phyloP scores from a whole-genome alignment of 2,329 filamentous ascomycete genomes.

The Botrytis porri region DNA sequence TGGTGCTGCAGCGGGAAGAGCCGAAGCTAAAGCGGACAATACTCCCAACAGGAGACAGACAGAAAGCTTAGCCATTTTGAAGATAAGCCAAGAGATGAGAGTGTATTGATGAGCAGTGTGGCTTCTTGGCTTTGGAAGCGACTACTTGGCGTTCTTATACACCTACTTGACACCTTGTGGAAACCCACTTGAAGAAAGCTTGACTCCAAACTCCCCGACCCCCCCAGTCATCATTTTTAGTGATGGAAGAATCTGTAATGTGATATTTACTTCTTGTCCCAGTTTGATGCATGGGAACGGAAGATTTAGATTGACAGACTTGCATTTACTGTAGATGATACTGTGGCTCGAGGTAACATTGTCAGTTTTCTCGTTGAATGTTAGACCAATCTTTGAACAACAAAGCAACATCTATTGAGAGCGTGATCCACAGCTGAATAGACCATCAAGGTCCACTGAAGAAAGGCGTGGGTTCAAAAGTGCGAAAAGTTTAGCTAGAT shows the following conservation, averaged over 20 bases:
- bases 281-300: neutral
- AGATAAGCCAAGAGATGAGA: constrained; percentile 5
- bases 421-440: neutral
- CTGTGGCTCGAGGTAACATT: neutral
- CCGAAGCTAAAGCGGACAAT: constrained; percentile 11
- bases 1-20: constrained; percentile 7
- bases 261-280: neutral
- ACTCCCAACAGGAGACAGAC: constrained; percentile 3
- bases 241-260: constrained; percentile 8
- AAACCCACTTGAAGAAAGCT: neutral
- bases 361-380: neutral
- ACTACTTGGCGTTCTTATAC: constrained; percentile 14
- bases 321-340: neutral
- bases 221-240: neutral
- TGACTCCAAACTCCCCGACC: neutral
- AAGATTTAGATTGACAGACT: neutral
- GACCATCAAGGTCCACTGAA: neutral
- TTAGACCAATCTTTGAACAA: neutral
- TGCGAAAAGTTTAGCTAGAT: neutral
- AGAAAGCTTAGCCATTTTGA: constrained; percentile 13
- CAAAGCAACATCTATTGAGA: neutral
- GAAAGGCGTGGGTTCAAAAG: neutral
- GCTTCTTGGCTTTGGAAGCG: constrained; percentile 2
- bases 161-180: neutral
- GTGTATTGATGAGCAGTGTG: neutral